phyloP scores from a whole-genome alignment of 2,329 filamentous ascomycete genomes.

The Fusarium buharicum region DNA sequence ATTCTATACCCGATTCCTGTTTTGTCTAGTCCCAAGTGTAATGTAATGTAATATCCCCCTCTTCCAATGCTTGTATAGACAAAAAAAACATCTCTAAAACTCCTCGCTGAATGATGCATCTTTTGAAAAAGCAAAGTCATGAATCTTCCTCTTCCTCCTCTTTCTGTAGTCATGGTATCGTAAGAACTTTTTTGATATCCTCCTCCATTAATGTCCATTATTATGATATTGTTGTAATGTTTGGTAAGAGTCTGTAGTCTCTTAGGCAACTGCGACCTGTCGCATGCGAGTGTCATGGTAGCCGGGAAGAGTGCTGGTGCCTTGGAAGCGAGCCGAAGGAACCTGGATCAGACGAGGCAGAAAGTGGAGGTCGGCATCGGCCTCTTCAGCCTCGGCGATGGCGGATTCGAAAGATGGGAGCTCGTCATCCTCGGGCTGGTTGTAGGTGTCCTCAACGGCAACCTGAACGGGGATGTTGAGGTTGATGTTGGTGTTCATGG shows the following conservation, averaged over 20 bases:
- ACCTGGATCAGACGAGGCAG: slow-evolving; percentile 54
- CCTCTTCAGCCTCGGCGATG: slow-evolving; percentile 55
- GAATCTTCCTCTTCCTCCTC: slow-evolving; percentile 25
- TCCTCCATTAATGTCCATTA: slow-evolving; percentile 40
- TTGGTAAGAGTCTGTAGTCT: neutral
- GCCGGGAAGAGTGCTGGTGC: slow-evolving; percentile 52
- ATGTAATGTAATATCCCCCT: too few species aligned
- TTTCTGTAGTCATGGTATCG: slow-evolving; percentile 30
- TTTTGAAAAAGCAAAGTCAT: slow-evolving; percentile 27
- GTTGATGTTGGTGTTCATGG: slow-evolving; percentile 56
- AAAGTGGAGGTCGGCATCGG: slow-evolving; percentile 57
- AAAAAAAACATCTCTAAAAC: slow-evolving; percentile 37
- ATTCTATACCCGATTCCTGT: slow-evolving; percentile 18
- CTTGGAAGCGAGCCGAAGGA: slow-evolving; percentile 49
- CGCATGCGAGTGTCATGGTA: slow-evolving; percentile 51
- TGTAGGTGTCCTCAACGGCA: slow-evolving; percentile 54
- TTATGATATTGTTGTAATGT: slow-evolving; percentile 6
- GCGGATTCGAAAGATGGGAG: slow-evolving; percentile 63
- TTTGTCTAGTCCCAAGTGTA: slow-evolving; percentile 24
- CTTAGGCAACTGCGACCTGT: slow-evolving; percentile 43
- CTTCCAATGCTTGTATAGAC: slow-evolving; percentile 3
- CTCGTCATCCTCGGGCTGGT: slow-evolving; percentile 47
- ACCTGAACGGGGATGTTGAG: slow-evolving; percentile 63
- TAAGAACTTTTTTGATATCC: slow-evolving; percentile 26
- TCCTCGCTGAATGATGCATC: slow-evolving; percentile 40